Evolutionary conservation across 345 rosid species (phyloP), one percentile per base, ranked within the genome.

Genomic region (Acer negundo): DNA sequence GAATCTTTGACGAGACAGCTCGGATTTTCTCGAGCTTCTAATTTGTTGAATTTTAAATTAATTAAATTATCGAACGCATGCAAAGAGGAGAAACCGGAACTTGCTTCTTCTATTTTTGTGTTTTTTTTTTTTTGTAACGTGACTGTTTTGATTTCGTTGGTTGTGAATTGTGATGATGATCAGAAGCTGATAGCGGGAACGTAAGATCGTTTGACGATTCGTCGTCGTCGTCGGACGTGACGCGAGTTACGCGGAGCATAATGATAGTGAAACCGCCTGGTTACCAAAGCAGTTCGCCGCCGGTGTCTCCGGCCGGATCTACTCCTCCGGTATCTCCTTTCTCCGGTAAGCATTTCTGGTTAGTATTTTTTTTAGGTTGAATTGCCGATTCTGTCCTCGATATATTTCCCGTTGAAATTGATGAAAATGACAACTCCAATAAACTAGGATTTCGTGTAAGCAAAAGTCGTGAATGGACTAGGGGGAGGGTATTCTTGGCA

Each of bases 241-340:
- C 76, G 74, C 94, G 74, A 87, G 95, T 96, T 73, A 91, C 99
- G 35, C 85, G 97, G 7, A 87, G 93, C 78, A 96, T 96, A 77
- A 96, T 90, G 91, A 93, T 96, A 63, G 80, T 96, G 24, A 96
- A 90, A 69, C 98, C 98, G 61, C 97, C 97, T 0, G 99, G 97
- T 1, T 87, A 88, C 78, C 97, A 87, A 88, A 72, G 75, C 51
- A 86, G 89, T 49, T 89, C 98, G 69, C 92, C 97, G 8, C 97
- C 97, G 69, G 87, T 74, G 2, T 95, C 99, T 16, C 99, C 99
- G 0, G 97, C 97, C 67, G 95, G 95, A 4, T 91, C 98, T 19
- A 91, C 97, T 23, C 84, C 97, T 71, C 93, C 94, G 83, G 85
- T 88, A 53, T 92, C 98, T 24, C 97, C 97, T 12, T 93, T 95